Evolutionary conservation across 805 yeast genomes (phyloP).

Genomic region (Ogataea sp.): DNA sequence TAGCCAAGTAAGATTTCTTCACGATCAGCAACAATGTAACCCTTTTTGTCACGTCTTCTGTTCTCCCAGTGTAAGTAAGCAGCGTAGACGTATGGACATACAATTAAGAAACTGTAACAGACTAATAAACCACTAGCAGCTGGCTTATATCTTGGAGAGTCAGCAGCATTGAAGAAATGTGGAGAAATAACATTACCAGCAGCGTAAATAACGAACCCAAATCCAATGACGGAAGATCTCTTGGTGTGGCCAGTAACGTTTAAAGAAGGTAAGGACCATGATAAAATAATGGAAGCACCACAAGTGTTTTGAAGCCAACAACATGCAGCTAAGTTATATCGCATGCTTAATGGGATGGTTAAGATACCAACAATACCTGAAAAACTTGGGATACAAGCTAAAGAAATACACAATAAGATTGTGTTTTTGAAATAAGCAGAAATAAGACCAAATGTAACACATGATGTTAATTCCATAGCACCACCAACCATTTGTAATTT

Average conservation of each 20-base stretch:
- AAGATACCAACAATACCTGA: conserved; percentile 22
- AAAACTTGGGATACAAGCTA: conserved; percentile 14
- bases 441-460: conserved; percentile 18
- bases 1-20: conserved; percentile 20
- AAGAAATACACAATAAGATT: conserved; percentile 27
- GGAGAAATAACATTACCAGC: conserved; percentile 65
- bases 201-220: conserved; percentile 52
- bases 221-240: conserved; percentile 44
- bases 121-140: conserved; percentile 47
- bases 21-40: conserved; percentile 20
- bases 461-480: conserved; percentile 20
- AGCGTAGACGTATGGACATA: conserved; percentile 11
- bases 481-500: conserved; percentile 26
- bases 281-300: not conserved
- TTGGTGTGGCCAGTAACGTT: conserved; percentile 61
- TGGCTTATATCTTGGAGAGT: conserved; percentile 49
- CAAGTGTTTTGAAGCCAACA: not conserved
- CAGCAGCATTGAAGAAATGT: conserved; percentile 47
- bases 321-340: conserved; percentile 17
- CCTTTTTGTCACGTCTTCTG: conserved; percentile 11
- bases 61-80: conserved; percentile 13
- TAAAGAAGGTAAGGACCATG: conserved; percentile 5
- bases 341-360: conserved; percentile 18
- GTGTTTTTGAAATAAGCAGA: conserved; percentile 19
- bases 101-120: conserved; percentile 21